A percentile compares a stretch with the other conserved stretches of the same genome.
phyloP scores from a whole-genome alignment of 306 rosid species.

The Cicer chorassanicum region DNA sequence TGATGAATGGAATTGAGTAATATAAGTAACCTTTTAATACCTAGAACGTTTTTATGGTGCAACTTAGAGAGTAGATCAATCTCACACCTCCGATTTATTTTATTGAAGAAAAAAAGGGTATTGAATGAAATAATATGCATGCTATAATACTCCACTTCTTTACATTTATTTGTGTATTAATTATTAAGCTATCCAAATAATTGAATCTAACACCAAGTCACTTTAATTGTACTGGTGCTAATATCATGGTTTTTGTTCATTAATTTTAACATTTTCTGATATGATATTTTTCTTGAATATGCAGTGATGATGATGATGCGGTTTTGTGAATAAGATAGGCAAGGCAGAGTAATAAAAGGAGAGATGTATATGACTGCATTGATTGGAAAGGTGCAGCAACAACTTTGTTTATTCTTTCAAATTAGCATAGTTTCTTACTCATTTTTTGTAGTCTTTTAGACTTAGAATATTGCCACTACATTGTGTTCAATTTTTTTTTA shows the following conservation, averaged over 20 bases:
- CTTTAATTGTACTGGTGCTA: neutral
- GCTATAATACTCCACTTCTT: neutral
- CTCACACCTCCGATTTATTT: neutral
- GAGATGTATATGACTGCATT: slow-evolving; percentile 42
- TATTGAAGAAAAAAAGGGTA: no score
- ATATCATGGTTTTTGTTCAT: neutral
- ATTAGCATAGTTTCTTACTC: slow-evolving; percentile 32
- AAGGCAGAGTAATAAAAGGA: slow-evolving; percentile 37
- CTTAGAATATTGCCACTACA: neutral
- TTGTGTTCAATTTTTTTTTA: slow-evolving; percentile 5
- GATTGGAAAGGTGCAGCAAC: slow-evolving; percentile 61
- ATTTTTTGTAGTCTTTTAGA: neutral
- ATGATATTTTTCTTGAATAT: slow-evolving; percentile 24
- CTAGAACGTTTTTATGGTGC: neutral
- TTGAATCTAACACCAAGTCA: neutral
- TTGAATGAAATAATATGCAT: neutral
- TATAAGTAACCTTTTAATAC: neutral
- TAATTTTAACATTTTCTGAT: slow-evolving; percentile 2
- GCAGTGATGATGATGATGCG: slow-evolving; percentile 52
- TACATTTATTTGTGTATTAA: neutral
- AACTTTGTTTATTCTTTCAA: slow-evolving; percentile 53
- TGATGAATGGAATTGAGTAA: neutral
- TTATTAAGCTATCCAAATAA: neutral
- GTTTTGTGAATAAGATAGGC: slow-evolving; percentile 44
- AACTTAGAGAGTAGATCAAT: neutral